Base-by-base conservation (phyloP, 2,329 filamentous ascomycete genomes). In the Epicoccum sorghinum region DNA sequence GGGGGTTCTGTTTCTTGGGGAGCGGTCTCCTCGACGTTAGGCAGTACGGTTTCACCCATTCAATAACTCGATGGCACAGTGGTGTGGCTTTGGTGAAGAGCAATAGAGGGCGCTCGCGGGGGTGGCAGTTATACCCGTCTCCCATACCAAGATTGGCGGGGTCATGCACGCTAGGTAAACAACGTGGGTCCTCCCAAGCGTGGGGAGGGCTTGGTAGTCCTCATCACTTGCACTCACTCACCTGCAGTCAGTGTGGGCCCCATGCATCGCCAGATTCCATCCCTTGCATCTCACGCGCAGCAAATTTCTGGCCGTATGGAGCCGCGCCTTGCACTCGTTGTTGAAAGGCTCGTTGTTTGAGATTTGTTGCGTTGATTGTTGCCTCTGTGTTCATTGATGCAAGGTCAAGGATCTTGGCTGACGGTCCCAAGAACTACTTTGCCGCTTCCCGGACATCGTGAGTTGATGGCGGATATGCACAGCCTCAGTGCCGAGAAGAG, bases 21-120 rank as follows among this genome's bases (percentile, higher is more conserved):
- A 70, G 67, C 65, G 60, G 72, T 70, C 70, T 76, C 73, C 72
- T 76, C 73, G 70, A 74, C 71, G 65, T 64, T 60, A 69, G 67
- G 61, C 65, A 69, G 61, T 64, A 68, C 67, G 69, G 72, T 67
- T 74, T 75, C 71, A 72, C 73, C 74, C 74, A 76, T 75, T 75
- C 73, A 76, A 74, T 57, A 73, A 69, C 66, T 60, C 61, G 61
- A 67, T 67, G 63, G 67, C 68, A 72, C 68, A 62, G 63, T 62
- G 62, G 61, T 68, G 67, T 69, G 67, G 58, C 59, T 61, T 63
- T 65, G 61, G 57, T 63, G 60, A 61, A 55, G 62, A 65, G 47
- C 37, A 25, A 58, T 51, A 38, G 51, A 54, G 47, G 59, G 59
- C 59, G 43, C 57, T 60, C 58, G 57, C 62, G 64, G 60, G 62